These are phyloP conservation scores for Colletotrichum musicola DNA, from an alignment of 2,329 filamentous ascomycete genomes.

Conservation along the genomic window DNA sequence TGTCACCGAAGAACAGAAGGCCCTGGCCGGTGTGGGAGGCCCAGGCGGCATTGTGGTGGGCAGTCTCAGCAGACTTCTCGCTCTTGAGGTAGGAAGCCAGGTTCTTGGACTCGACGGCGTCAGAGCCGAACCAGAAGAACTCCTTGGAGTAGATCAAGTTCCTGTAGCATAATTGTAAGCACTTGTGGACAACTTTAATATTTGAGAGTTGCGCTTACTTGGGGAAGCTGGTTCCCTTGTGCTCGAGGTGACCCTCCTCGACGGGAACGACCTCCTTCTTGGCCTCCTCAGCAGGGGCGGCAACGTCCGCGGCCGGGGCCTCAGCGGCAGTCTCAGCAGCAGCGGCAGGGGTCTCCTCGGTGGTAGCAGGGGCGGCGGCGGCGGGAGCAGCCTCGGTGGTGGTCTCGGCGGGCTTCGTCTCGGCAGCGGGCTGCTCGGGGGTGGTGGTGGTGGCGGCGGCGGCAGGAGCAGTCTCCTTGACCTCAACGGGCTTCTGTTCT, in stretches of 20 bases:
- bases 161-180: constrained; percentile 61
- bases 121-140: constrained; percentile 88
- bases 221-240: constrained; percentile 88
- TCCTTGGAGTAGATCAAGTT: constrained; percentile 92
- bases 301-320: constrained; percentile 50
- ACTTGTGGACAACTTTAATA: background rate
- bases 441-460: constrained; percentile 49
- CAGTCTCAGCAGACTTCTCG: constrained; percentile 83
- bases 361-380: constrained; percentile 52
- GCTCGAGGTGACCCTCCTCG: constrained; percentile 86
- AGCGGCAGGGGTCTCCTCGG: constrained; percentile 51
- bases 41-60: constrained; percentile 88
- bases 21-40: constrained; percentile 95
- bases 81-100: constrained; percentile 84
- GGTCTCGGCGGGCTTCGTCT: constrained; percentile 48
- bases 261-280: constrained; percentile 74
- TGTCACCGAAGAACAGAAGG: constrained; percentile 91
- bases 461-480: constrained; percentile 63
- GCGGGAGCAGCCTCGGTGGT: constrained; percentile 44
- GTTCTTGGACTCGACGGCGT: constrained; percentile 79
- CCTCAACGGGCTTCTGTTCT: constrained; percentile 76
- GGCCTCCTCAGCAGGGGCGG: constrained; percentile 55
- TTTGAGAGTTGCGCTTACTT: constrained; percentile 75
- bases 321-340: constrained; percentile 56
- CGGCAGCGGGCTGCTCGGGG: constrained; percentile 55